These are phyloP conservation scores for Hawksworthiomyces lignivorus DNA, from an alignment of 2,329 filamentous ascomycete genomes.

Conservation along the genomic window DNA sequence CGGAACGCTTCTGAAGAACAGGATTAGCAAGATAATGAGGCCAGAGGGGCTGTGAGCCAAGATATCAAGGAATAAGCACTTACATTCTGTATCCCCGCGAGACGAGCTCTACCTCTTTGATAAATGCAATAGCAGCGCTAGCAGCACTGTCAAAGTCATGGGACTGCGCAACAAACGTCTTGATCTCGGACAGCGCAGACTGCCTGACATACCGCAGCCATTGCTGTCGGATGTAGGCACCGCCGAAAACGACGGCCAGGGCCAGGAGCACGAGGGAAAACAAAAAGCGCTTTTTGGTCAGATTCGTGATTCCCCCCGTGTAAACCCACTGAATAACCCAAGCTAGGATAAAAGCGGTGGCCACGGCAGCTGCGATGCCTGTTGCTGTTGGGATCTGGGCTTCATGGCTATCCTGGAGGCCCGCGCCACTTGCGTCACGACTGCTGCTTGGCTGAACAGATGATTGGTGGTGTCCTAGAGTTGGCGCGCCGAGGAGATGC, in stretches of 20 bases:
- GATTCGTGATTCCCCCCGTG: conserved; percentile 39
- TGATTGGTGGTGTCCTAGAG: conserved; percentile 33
- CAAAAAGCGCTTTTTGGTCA: conserved; percentile 49
- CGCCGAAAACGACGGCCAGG: conserved; percentile 53
- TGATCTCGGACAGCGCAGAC: conserved; percentile 63
- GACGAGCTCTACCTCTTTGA: conserved; percentile 93
- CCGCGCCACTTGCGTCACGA: background rate
- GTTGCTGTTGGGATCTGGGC: conserved; percentile 24
- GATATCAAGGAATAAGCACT: conserved; percentile 27
- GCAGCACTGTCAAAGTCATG: conserved; percentile 75
- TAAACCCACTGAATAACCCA: conserved; percentile 67
- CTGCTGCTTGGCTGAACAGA: background rate
- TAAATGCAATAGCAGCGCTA: conserved; percentile 67
- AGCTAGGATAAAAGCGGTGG: conserved; percentile 59
- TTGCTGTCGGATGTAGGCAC: conserved; percentile 67
- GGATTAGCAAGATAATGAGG: conserved; percentile 1
- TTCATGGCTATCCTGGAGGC: conserved; percentile 8
- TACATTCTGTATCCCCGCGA: conserved; percentile 83
- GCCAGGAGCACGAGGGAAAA: conserved; percentile 38
- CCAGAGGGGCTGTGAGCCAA: background rate
- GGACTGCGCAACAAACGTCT: conserved; percentile 61
- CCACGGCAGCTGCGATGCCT: conserved; percentile 46
- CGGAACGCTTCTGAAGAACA: conserved; percentile 61
- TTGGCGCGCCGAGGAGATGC: conserved; percentile 68
- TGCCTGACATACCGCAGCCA: conserved; percentile 74